Percentiles rank a stretch among this genome's conserved stretches.
Conservation (phyloP, 1,139 yeast genomes). For the Entelexis paramagnoliae region DNA sequence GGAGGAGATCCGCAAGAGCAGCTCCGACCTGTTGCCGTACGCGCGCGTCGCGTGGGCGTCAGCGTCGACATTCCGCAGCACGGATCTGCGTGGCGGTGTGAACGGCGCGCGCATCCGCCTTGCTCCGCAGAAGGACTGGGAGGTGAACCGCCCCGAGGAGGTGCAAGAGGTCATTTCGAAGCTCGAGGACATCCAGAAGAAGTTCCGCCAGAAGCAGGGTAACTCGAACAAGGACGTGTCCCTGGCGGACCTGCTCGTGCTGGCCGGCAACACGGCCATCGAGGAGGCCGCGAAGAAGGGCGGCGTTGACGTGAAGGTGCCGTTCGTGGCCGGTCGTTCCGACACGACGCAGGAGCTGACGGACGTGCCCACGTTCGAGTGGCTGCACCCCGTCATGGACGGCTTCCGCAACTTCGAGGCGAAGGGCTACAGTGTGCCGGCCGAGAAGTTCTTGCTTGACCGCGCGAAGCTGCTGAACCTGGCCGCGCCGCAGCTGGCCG, state of each 20-base stretch:
- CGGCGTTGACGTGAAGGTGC: slow-evolving; percentile 16
- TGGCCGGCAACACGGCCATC: slow-evolving; percentile 19
- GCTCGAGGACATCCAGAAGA: slow-evolving; percentile 9
- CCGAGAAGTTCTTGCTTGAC: slow-evolving; percentile 21
- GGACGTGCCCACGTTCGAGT: slow-evolving; percentile 18
- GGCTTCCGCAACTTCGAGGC: slow-evolving; percentile 22
- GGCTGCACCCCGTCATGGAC: slow-evolving; percentile 23
- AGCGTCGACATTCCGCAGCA: slow-evolving; percentile 20
- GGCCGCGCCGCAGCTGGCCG: slow-evolving; percentile 20
- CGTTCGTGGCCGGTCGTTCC: slow-evolving; percentile 21
- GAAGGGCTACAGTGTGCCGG: slow-evolving; percentile 15
- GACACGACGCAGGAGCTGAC: slow-evolving; percentile 18
- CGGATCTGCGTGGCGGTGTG: slow-evolving; percentile 23
- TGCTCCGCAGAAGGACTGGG: slow-evolving; percentile 22
- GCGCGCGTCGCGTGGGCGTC: slow-evolving; percentile 22
- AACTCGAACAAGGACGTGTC: slow-evolving; percentile 15
- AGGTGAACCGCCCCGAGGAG: slow-evolving; percentile 22
- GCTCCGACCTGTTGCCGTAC: slow-evolving; percentile 11
- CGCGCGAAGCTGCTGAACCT: slow-evolving; percentile 20
- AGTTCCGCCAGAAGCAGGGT: slow-evolving; percentile 12
- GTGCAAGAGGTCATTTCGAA: slow-evolving; percentile 11
- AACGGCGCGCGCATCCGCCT: slow-evolving; percentile 22
- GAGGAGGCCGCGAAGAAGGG: slow-evolving; percentile 18
- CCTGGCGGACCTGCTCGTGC: slow-evolving; percentile 20
- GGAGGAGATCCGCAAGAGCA: slow-evolving; percentile 11